Percentiles rank a stretch among this genome's conserved stretches.
Conservation (phyloP, 441 rosid genomes). For the Adansonia rubrostipa region DNA sequence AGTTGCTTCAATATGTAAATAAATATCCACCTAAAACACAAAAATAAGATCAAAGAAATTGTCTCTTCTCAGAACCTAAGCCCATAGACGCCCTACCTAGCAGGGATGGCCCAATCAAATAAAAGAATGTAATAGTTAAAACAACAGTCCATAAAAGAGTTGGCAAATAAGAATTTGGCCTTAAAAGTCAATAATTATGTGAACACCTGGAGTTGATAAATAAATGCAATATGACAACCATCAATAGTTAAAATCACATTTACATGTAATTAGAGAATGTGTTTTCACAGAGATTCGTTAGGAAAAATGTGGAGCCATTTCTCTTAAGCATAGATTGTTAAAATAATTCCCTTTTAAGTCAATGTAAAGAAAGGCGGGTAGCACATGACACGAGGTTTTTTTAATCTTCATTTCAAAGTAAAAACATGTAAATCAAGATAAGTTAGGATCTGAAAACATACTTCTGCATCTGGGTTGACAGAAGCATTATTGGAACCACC, state of each 20-base stretch:
- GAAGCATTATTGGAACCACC: conserved; percentile 46
- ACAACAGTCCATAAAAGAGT: not conserved
- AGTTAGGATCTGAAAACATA: conserved; percentile 35
- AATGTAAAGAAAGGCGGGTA: not conserved
- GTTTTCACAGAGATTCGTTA: not conserved
- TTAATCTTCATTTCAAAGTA: not conserved
- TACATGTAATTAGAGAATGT: not conserved
- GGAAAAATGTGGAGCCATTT: not conserved
- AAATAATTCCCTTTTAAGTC: not conserved
- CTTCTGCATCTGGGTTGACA: conserved; percentile 50
- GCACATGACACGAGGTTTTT: not conserved
- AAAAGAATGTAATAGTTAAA: not conserved
- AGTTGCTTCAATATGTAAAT: conserved; percentile 20
- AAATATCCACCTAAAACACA: conserved; percentile 25
- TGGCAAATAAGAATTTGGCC: not conserved
- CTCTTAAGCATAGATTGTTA: not conserved
- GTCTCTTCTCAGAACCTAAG: not conserved
- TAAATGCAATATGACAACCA: not conserved
- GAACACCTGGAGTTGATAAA: not conserved
- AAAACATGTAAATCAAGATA: not conserved
- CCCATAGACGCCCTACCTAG: not conserved
- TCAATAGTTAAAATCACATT: not conserved
- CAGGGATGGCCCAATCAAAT: not conserved
- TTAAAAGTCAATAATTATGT: not conserved
- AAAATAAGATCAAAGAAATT: not conserved